Conservation (phyloP, 2,329 filamentous ascomycete species). For the Fusarium sp. region DNA sequence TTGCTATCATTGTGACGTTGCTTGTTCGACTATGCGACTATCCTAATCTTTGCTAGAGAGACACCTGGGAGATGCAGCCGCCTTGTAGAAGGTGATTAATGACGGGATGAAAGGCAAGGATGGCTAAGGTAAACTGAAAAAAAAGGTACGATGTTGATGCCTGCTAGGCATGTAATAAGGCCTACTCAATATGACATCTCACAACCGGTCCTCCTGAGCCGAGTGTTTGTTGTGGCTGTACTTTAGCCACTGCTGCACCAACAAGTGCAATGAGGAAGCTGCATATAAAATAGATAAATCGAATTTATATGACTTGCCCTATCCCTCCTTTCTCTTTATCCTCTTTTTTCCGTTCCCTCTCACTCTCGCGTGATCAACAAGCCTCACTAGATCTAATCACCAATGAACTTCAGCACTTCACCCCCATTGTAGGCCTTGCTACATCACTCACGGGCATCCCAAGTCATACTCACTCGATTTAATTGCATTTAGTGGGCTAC, state of each 20-base stretch:
- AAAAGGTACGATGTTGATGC: too few species aligned
- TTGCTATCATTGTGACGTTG: not conserved
- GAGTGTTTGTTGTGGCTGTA: too few species aligned
- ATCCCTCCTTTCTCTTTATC: not conserved
- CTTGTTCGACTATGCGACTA: not conserved
- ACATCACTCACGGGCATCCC: too few species aligned
- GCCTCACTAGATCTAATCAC: fast-evolving
- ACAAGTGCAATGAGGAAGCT: not conserved
- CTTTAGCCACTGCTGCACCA: too few species aligned
- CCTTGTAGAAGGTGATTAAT: too few species aligned
- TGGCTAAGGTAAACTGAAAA: too few species aligned
- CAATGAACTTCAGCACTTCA: not conserved
- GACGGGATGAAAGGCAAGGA: too few species aligned
- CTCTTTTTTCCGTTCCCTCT: too few species aligned
- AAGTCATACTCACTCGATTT: too few species aligned
- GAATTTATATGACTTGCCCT: too few species aligned
- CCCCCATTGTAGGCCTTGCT: not conserved
- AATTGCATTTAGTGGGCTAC: too few species aligned
- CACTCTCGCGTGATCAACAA: not conserved
- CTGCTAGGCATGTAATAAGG: too few species aligned
- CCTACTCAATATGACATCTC: not conserved
- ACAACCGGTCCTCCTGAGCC: not conserved
- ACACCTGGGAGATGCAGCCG: not conserved
- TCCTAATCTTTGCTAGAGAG: not conserved
- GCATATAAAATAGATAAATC: not conserved